Conservation (phyloP, 2,329 filamentous ascomycete genomes). For the Colletotrichum sublineola region DNA sequence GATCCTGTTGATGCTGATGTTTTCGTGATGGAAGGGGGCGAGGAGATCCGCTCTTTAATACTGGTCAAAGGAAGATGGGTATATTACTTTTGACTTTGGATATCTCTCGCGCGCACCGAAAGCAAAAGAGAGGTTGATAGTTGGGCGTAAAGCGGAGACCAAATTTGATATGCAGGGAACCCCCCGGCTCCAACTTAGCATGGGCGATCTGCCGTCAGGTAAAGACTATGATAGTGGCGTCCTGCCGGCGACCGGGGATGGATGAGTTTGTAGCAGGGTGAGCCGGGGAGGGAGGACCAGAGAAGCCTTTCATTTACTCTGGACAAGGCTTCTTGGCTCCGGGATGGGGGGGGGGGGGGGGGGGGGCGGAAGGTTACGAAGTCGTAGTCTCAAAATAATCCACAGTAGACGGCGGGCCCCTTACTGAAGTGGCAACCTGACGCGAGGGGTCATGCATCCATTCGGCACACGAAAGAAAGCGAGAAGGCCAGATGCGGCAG, state of each 20-base stretch:
- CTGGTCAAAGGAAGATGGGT: constrained; percentile 12
- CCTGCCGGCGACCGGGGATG: not conserved
- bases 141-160: constrained; percentile 35
- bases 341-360: constrained; percentile 7
- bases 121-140: constrained; percentile 13
- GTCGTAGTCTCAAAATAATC: constrained; percentile 34
- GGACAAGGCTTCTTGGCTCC: constrained; percentile 24
- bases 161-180: constrained; percentile 31
- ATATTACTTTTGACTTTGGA: not conserved
- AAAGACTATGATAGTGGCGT: not conserved
- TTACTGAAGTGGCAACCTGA: constrained; percentile 27
- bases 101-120: constrained; percentile 20
- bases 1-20: constrained; percentile 32
- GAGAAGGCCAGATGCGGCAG: constrained; percentile 3
- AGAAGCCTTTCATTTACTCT: constrained; percentile 34
- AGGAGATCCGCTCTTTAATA: constrained; percentile 41
- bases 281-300: constrained; percentile 2
- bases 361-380: constrained; percentile 19
- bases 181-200: constrained; percentile 18
- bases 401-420: constrained; percentile 35
- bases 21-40: not conserved
- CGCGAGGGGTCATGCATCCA: constrained; percentile 1
- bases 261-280: constrained; percentile 3
- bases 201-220: constrained; percentile 27
- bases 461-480: constrained; percentile 16